A percentile compares a stretch with the other conserved stretches of the same genome.
Evolutionary conservation across 768 basidiomycete genomes (phyloP).

Genomic region (Lentinula lateritia): DNA sequence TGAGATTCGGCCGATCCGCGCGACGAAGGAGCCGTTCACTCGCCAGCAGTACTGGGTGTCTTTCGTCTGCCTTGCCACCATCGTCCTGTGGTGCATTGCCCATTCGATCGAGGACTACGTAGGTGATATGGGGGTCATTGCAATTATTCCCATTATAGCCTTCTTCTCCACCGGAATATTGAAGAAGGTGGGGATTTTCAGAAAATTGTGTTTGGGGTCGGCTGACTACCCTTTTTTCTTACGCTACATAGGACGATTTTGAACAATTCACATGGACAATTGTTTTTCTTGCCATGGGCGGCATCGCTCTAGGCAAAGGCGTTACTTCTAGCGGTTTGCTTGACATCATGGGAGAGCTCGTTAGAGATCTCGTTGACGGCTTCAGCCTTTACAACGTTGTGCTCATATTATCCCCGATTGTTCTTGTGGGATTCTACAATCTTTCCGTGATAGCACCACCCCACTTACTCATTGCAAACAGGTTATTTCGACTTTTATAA

Average conservation of each 20-base stretch:
- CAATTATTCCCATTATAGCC: constrained; percentile 84
- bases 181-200: constrained; percentile 57
- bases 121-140: constrained; percentile 98
- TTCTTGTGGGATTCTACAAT: constrained; percentile 48
- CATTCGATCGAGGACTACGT: constrained; percentile 68
- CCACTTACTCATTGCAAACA: constrained; percentile 18
- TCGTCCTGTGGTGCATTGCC: constrained; percentile 86
- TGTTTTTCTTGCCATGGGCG: constrained; percentile 96
- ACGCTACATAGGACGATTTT: constrained; percentile 74
- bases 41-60: constrained; percentile 87
- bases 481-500: constrained; percentile 93
- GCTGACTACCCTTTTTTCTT: not conserved
- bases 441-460: not conserved
- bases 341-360: constrained; percentile 62
- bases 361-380: constrained; percentile 56
- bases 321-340: constrained; percentile 87
- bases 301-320: constrained; percentile 92
- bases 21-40: constrained; percentile 78
- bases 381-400: constrained; percentile 66
- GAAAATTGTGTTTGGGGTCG: not conserved
- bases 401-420: constrained; percentile 60
- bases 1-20: constrained; percentile 78
- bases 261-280: constrained; percentile 94
- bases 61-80: constrained; percentile 78
- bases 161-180: constrained; percentile 94